Percentiles rank a stretch among this genome's conserved stretches.
Evolutionary conservation across 257 asterid genomes (phyloP).

Genomic region (Solanum habrochaites): DNA sequence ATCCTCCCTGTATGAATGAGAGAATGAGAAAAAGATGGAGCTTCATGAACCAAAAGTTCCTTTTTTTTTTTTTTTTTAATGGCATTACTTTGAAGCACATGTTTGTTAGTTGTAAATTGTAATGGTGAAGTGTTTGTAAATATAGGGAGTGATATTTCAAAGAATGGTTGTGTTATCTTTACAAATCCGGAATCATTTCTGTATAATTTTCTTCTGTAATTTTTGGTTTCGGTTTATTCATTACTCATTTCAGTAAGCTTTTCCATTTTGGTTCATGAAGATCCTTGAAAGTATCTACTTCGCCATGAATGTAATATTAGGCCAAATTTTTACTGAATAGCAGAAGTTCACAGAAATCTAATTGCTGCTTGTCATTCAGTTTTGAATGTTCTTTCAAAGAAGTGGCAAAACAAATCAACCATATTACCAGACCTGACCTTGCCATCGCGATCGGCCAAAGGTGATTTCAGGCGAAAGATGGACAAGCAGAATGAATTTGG

Average conservation of each 20-base stretch:
- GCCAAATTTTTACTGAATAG: not conserved
- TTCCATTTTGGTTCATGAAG: not conserved
- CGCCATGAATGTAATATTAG: not conserved
- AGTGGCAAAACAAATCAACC: not conserved
- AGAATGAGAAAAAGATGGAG: slow-evolving; percentile 27
- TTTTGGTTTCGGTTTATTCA: not conserved
- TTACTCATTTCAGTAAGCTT: not conserved
- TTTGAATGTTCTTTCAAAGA: not conserved
- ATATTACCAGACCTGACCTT: not conserved
- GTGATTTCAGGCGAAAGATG: no score
- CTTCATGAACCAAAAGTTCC: slow-evolving; percentile 7
- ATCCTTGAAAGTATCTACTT: not conserved
- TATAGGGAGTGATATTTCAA: not conserved
- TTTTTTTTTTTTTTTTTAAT: not conserved
- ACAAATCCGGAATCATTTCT: not conserved
- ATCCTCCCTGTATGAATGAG: slow-evolving; percentile 55
- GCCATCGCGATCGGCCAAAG: not conserved
- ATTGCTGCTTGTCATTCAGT: not conserved
- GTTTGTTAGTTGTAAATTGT: not conserved
- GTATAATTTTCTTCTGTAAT: not conserved
- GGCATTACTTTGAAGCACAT: not conserved
- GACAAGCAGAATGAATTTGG: no score
- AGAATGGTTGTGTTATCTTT: not conserved
- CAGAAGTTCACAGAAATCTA: no score
- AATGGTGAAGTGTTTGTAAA: not conserved